Evolutionary conservation across 2,329 filamentous ascomycete species (phyloP).

Genomic region (Trichoderma sp.): DNA sequence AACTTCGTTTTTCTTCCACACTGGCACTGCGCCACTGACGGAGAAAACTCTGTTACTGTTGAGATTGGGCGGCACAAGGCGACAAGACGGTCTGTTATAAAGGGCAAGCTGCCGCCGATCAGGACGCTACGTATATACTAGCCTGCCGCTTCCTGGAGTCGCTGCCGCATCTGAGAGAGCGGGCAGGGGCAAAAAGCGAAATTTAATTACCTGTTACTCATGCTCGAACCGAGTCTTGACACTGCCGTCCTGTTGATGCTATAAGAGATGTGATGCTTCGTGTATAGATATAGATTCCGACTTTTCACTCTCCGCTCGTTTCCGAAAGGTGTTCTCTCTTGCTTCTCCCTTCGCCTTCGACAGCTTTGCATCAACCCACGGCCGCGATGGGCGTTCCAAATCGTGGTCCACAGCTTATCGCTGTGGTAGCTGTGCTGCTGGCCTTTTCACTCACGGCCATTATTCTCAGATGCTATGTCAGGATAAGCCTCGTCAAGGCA

Average conservation of each 20-base stretch:
- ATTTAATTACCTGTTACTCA: neutral
- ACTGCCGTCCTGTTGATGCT: neutral
- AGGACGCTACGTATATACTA: neutral
- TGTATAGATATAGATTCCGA: neutral
- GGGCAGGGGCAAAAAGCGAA: neutral
- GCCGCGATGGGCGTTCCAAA: neutral
- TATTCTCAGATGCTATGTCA: neutral
- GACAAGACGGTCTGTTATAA: neutral
- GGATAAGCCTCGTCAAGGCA: neutral
- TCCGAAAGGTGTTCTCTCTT: neutral
- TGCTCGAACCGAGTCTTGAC: neutral
- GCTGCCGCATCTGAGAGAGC: too few species aligned
- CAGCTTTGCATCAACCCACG: neutral
- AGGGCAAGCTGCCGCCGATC: neutral
- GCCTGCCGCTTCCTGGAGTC: neutral
- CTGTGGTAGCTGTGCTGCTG: neutral
- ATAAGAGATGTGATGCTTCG: neutral
- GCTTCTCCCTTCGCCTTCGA: neutral
- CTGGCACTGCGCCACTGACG: neutral
- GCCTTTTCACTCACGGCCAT: neutral
- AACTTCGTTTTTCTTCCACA: neutral
- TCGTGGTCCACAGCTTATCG: neutral
- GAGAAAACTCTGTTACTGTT: conserved; percentile 1
- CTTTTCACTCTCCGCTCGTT: neutral
- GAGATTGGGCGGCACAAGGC: neutral